A percentile compares a stretch with the other conserved stretches of the same genome.
Evolutionary conservation across 2,329 filamentous ascomycete species (phyloP).

Genomic region (Cytospora piceicola): DNA sequence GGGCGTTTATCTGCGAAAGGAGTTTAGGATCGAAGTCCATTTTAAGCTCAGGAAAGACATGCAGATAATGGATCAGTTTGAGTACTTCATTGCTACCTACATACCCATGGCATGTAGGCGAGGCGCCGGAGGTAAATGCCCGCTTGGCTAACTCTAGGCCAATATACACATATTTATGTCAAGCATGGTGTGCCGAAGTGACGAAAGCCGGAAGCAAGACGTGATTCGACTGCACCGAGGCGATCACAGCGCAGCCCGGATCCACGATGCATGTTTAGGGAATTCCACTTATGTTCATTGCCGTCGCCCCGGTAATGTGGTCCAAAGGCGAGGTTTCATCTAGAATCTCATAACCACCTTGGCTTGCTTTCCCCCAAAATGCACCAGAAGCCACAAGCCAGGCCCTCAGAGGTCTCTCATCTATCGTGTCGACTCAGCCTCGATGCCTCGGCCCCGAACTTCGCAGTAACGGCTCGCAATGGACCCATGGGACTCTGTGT

Average conservation of each 20-base stretch:
- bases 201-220: neutral
- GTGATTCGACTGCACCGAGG: neutral
- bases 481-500: neutral
- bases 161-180: neutral
- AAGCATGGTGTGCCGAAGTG: neutral
- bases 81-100: neutral
- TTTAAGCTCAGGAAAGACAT: neutral
- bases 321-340: conserved; percentile 6
- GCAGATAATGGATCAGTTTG: neutral
- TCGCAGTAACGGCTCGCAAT: neutral
- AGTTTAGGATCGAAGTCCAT: neutral
- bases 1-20: neutral
- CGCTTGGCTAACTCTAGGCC: neutral
- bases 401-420: neutral
- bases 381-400: neutral
- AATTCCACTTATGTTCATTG: conserved; percentile 10
- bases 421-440: neutral
- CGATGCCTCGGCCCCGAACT: neutral
- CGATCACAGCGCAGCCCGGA: neutral
- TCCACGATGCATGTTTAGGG: neutral
- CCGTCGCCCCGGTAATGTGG: neutral
- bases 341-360: neutral
- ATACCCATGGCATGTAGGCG: neutral
- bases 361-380: neutral
- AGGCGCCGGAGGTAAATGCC: neutral